Base-by-base conservation (phyloP, 2,329 filamentous ascomycete genomes). In the Colletotrichum spinosum region DNA sequence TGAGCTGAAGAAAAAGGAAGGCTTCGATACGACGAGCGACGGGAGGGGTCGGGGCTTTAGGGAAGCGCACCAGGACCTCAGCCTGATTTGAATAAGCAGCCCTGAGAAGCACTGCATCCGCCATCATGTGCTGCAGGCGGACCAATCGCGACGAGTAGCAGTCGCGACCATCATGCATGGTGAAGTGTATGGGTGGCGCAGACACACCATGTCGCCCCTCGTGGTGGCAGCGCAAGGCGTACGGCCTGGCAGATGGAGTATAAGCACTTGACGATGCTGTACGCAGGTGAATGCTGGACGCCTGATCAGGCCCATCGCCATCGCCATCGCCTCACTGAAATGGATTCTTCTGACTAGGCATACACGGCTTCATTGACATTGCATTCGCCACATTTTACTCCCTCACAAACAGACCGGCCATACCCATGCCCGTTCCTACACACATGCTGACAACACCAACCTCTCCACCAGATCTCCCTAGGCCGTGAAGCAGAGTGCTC, bases 391-490 rank as follows among this genome's bases (percentile, higher is more conserved):
- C 4, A 25, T 25, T 33, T 10, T 82, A 90, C 77, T 91, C 89
- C 70, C 86, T 80, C 55, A 90, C 87, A 77, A 91, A 89, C 77
- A 90, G 75, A 34, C 86, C 87, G 3, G 88, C 89, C 86, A 92
- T 91, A 13, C 90, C 90, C 89, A 92, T 92, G n/a, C 90, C 90
- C 0, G 91, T 93, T 13, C 91, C 91, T 65, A 94, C 88, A 77
- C 94, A 97, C 92, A 97, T 97, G 73, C 91, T 96, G 60, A 97
- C 87, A 49, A 97, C 92, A 70, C 94, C 67, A 52, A 97, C 82
- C 77, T 95, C 85, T 64, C 91, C 84, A 1, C 88, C 92, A 78
- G 78, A 88, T 80, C 88, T 92, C 74, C 81, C 91, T 84, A 78
- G 86, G 75, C 80, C 97, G 75, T 82, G 87, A 71, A 84, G 71